These are phyloP conservation scores for Papiliotrema flavescens DNA, from an alignment of 1,284 basidiomycete species.

Conservation along the genomic window DNA sequence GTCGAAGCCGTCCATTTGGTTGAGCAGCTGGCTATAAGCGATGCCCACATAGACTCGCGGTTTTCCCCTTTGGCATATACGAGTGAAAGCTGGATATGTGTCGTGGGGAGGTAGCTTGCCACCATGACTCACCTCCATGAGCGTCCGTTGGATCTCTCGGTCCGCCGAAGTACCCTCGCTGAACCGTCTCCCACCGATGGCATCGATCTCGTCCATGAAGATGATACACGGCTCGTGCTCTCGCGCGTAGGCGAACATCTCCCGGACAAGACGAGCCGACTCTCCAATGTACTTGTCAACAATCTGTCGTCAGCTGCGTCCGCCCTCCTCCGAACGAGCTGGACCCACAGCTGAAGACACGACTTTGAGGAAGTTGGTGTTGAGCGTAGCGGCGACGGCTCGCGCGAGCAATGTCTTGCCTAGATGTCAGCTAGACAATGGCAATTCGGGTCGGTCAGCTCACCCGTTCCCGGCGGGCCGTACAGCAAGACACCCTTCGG, in stretches of 20 bases:
- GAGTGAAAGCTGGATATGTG: background rate
- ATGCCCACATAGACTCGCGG: background rate
- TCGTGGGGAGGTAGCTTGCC: too few relatives aligned
- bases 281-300: constrained; percentile 99
- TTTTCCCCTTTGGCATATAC: background rate
- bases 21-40: constrained; percentile 64
- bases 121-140: constrained; percentile 78
- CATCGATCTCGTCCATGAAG: constrained; percentile 82
- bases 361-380: constrained; percentile 97
- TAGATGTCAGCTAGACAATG: constrained; percentile 1
- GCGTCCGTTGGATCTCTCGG: constrained; percentile 95
- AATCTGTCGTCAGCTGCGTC: constrained; percentile 53
- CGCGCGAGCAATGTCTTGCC: constrained; percentile 87
- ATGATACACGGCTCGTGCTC: constrained; percentile 93
- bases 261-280: constrained; percentile 86
- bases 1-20: constrained; percentile 99
- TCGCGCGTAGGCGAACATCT: constrained; percentile 97
- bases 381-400: constrained; percentile 91
- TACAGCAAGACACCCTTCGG: constrained; percentile 97
- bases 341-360: constrained; percentile 77
- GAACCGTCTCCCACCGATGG: constrained; percentile 92
- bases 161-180: constrained; percentile 98
- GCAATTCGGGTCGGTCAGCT: constrained; percentile 1
- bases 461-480: constrained; percentile 90
- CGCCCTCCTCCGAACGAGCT: background rate